phyloP scores from a whole-genome alignment of 2,329 filamentous ascomycete genomes.

The Paramyrothecium sp. region DNA sequence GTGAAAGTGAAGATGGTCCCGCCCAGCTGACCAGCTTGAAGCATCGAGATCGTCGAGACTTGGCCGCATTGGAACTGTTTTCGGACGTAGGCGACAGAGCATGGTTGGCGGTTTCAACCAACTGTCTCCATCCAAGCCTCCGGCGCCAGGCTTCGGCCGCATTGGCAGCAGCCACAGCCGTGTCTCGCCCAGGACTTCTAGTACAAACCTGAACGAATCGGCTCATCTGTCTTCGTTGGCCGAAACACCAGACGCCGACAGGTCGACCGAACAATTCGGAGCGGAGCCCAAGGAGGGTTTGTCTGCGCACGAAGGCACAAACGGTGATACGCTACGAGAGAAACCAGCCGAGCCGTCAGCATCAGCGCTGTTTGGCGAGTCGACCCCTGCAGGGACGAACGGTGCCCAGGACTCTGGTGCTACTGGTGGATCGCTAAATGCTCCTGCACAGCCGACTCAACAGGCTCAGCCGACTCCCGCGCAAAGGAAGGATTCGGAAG shows the following conservation, averaged over 20 bases:
- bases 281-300: slow-evolving; percentile 23
- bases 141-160: slow-evolving; percentile 56
- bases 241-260: slow-evolving; percentile 49
- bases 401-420: slow-evolving; percentile 49
- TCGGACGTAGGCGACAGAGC: slow-evolving; percentile 62
- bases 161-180: slow-evolving; percentile 63
- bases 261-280: slow-evolving; percentile 13
- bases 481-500: slow-evolving; percentile 67
- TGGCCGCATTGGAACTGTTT: slow-evolving; percentile 67
- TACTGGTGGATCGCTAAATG: slow-evolving; percentile 50
- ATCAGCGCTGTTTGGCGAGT: slow-evolving; percentile 20
- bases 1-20: not conserved
- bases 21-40: not conserved
- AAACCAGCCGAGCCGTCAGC: slow-evolving; percentile 29
- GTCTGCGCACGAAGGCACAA: slow-evolving; percentile 40
- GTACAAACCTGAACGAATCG: slow-evolving; percentile 56
- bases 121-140: slow-evolving; percentile 38
- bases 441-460: slow-evolving; percentile 33
- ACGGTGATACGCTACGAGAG: slow-evolving; percentile 37
- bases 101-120: slow-evolving; percentile 61
- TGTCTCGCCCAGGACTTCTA: slow-evolving; percentile 58
- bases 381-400: slow-evolving; percentile 38
- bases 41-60: slow-evolving; percentile 33
- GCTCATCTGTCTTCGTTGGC: slow-evolving; percentile 55
- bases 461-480: slow-evolving; percentile 30